Conservation (phyloP, 208 protist genomes). For the Polymyxa betae region DNA sequence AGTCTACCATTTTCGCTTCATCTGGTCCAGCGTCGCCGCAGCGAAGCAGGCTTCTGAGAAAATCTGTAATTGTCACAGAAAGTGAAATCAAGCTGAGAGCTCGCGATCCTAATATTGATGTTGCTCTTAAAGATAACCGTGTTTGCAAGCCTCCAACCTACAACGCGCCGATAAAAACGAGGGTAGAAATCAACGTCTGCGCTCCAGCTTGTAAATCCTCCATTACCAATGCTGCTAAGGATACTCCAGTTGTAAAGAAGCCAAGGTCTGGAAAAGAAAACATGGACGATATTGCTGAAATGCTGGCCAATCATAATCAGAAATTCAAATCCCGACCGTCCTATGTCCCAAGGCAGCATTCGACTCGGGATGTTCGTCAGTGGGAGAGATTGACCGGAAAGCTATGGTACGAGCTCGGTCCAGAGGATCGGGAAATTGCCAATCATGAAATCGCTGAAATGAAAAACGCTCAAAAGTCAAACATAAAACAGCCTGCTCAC, state of each 20-base stretch:
- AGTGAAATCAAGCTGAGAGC: too few species aligned
- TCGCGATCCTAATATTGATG: too few species aligned
- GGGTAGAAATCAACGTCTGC: too few species aligned
- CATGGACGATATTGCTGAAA: conserved; percentile 17
- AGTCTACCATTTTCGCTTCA: too few species aligned
- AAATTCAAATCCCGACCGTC: neutral
- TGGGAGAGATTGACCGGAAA: neutral
- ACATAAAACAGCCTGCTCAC: neutral
- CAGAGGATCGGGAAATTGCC: neutral
- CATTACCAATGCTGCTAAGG: neutral
- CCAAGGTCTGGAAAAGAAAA: conserved; percentile 13
- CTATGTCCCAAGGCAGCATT: conserved; percentile 34
- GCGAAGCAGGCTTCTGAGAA: too few species aligned
- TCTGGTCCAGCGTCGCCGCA: too few species aligned
- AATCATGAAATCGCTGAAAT: neutral
- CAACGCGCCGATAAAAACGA: too few species aligned
- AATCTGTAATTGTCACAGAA: too few species aligned
- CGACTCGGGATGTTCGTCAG: conserved; percentile 13
- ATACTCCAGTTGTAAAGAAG: too few species aligned
- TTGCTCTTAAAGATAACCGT: neutral
- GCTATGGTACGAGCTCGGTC: neutral
- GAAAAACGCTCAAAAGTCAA: neutral
- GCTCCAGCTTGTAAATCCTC: neutral
- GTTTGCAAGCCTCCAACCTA: neutral
- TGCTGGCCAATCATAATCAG: neutral